Evolutionary conservation across 1,284 basidiomycete species (phyloP).

Genomic region (Malassezia restricta): DNA sequence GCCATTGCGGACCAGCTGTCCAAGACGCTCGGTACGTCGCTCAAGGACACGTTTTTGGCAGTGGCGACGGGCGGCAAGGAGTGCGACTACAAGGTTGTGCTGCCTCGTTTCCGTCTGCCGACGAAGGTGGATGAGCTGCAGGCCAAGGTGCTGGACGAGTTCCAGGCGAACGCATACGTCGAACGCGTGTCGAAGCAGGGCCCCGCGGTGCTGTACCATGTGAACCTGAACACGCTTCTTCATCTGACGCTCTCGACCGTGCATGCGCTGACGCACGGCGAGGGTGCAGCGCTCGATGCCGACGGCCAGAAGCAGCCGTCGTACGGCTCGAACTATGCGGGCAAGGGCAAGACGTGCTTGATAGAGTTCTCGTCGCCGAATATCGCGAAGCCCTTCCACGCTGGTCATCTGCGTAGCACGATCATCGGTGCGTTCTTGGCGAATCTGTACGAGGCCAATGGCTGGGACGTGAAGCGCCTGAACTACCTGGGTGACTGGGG

Average conservation of each 20-base stretch:
- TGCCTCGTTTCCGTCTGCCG: conserved; percentile 76
- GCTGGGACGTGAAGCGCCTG: conserved; percentile 78
- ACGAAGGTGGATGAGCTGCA: conserved; percentile 71
- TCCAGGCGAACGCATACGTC: conserved; percentile 37
- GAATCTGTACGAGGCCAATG: conserved; percentile 82
- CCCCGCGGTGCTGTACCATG: conserved; percentile 36
- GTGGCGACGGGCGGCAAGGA: conserved; percentile 78
- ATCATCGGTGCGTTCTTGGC: conserved; percentile 91
- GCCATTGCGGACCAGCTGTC: conserved; percentile 69
- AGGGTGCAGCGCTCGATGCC: conserved; percentile 21
- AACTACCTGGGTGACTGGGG: conserved; percentile 63
- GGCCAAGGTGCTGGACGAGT: conserved; percentile 58
- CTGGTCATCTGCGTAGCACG: conserved; percentile 88
- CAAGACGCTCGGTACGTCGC: conserved; percentile 54
- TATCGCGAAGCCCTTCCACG: conserved; percentile 97
- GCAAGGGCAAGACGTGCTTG: conserved; percentile 37
- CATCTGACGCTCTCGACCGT: conserved; percentile 70
- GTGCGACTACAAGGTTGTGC: conserved; percentile 77
- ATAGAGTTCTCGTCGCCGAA: conserved; percentile 90
- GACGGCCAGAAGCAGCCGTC: conserved; percentile 27
- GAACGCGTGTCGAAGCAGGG: conserved; percentile 26
- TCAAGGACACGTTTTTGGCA: conserved; percentile 60
- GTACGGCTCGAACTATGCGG: conserved; percentile 41
- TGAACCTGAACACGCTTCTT: conserved; percentile 54
- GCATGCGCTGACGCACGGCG: conserved; percentile 57